These are phyloP conservation scores for Nemania sp. DNA, from an alignment of 2,329 filamentous ascomycete genomes.

Conservation along the genomic window DNA sequence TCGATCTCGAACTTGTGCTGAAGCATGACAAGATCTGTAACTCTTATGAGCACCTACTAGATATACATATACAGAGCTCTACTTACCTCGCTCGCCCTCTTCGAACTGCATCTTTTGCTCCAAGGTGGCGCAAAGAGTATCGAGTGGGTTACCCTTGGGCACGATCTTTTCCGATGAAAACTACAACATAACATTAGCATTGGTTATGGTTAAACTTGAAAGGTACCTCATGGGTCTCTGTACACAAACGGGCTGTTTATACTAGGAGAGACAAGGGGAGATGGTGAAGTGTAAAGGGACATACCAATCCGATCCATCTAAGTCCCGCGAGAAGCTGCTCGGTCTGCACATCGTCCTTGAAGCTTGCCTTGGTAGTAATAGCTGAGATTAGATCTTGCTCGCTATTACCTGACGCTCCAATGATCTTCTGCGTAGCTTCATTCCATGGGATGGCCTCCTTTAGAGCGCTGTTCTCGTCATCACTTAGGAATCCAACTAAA, in stretches of 20 bases:
- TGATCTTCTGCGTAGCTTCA: slow-evolving; percentile 82
- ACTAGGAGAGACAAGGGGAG: not conserved
- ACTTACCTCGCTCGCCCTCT: slow-evolving; percentile 70
- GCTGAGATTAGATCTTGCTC: slow-evolving; percentile 78
- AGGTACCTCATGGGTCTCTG: no score
- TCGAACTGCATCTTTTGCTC: slow-evolving; percentile 94
- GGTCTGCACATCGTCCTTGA: slow-evolving; percentile 75
- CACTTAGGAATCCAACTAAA: slow-evolving; percentile 80
- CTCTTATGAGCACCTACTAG: not conserved
- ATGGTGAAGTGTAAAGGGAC: slow-evolving; percentile 58
- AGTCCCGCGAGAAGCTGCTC: slow-evolving; percentile 77
- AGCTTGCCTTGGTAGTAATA: slow-evolving; percentile 80
- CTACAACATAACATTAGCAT: slow-evolving; percentile 47
- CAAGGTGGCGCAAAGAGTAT: slow-evolving; percentile 89
- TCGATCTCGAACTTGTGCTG: slow-evolving; percentile 88
- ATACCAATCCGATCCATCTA: slow-evolving; percentile 73
- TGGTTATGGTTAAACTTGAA: not conserved
- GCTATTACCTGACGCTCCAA: slow-evolving; percentile 74
- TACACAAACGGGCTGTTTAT: not conserved
- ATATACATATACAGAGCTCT: not conserved
- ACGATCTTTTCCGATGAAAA: slow-evolving; percentile 29
- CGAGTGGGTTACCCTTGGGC: slow-evolving; percentile 77
- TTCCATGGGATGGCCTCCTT: slow-evolving; percentile 81
- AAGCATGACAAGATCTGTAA: slow-evolving; percentile 20
- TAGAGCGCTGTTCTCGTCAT: slow-evolving; percentile 74